Evolutionary conservation across 345 rosid genomes (phyloP), one percentile per base, ranked within the genome.

Genomic region (Eucalyptus globulus): DNA sequence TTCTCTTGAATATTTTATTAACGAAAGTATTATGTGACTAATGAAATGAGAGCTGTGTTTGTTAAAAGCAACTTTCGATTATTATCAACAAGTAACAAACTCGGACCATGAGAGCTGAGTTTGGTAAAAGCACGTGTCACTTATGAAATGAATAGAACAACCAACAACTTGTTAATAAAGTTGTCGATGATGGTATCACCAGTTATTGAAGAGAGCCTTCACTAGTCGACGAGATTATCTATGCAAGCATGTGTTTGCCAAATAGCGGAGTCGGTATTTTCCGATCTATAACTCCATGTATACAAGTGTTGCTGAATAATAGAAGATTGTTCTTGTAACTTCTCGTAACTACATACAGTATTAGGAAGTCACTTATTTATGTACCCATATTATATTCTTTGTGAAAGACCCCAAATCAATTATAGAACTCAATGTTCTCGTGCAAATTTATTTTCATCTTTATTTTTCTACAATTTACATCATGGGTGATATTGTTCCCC

Each of bases 401-500:
- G 45, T 76, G 27, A 72, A 34, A 72, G 44, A 72, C 24, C 72
- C 72, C 5, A 29, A 62, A 62, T 29, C 34, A 62, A 62, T 7
- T 29, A 62, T 7, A 29, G 34, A 62, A 14, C 40, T 65, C 40
- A n/a, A 65, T 14, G 19, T n/a, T 65, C 72, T n/a, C 3, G 3
- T 7, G 11, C 3, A 65, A n/a, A 15, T 65, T 65, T 72, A 37
- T 37, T 22, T 69, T 19, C 24, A 19, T 19, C 83, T 72, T 72
- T 37, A 72, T 1, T 37, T 76, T 76, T 5, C 0, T 37, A 12
- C 45, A 37, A 37, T 76, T 76, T 37, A 19, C 44, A 17, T 72
- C 24, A 21, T 0, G 4, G 26, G 7, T 3, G 11, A 19, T 22
- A 2, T 76, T 19, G 15, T 76, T 21, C 45, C 5, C 14, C 0